A percentile compares a stretch with the other conserved stretches of the same genome.
Conservation (phyloP, 495 filamentous ascomycete species). For the Tuber aestivum region DNA sequence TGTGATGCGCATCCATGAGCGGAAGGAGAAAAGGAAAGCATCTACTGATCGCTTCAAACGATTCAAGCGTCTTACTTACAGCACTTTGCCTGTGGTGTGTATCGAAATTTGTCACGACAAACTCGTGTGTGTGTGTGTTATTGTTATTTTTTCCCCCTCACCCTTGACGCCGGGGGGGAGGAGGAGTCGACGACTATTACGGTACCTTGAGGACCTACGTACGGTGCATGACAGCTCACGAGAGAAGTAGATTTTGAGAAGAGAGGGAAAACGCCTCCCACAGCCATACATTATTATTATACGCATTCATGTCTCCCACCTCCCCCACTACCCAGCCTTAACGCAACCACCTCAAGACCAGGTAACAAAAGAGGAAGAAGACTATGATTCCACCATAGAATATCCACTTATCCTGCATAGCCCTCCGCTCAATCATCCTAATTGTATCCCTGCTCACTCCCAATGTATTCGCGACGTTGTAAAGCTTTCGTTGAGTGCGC, state of each 20-base stretch:
- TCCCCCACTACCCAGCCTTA: constrained; percentile 44
- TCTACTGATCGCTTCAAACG: background rate
- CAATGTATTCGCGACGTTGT: constrained; percentile 87
- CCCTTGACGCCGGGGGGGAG: constrained; percentile 27
- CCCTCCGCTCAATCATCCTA: constrained; percentile 84
- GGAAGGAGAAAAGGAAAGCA: background rate
- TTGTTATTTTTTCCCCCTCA: background rate
- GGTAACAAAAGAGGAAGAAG: constrained; percentile 91
- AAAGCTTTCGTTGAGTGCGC: constrained; percentile 80
- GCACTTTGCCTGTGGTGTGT: background rate
- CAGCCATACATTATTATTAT: background rate
- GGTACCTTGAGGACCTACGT: background rate
- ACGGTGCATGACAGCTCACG: constrained; percentile 14
- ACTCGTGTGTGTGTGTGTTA: too few species aligned
- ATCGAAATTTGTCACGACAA: background rate
- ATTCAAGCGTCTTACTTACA: background rate
- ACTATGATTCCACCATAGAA: constrained; percentile 81
- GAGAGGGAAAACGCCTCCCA: constrained; percentile 19
- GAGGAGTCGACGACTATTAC: constrained; percentile 24
- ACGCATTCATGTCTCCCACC: background rate
- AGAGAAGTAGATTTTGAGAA: constrained; percentile 6
- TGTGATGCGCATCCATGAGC: background rate
- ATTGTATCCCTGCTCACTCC: constrained; percentile 95
- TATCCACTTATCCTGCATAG: constrained; percentile 95
- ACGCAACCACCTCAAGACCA: constrained; percentile 74